These are phyloP conservation scores for Tylopilus intermedius DNA, from an alignment of 768 basidiomycete genomes.

Conservation along the genomic window DNA sequence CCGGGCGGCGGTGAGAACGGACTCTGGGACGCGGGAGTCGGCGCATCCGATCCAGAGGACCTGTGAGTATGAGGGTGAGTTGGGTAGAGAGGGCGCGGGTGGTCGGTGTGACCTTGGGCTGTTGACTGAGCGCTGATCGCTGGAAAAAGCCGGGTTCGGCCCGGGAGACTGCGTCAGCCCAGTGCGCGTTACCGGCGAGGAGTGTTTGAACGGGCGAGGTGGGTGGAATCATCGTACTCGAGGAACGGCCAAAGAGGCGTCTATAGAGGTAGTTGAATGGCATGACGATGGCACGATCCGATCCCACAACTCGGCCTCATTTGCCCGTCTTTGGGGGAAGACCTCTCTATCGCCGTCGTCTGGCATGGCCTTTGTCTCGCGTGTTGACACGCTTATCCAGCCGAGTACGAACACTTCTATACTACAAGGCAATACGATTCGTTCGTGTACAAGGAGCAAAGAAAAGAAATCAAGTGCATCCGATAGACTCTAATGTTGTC, in stretches of 20 bases:
- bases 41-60: constrained; percentile 81
- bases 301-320: too few species aligned
- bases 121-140: constrained; percentile 55
- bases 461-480: too few species aligned
- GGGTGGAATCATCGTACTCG: constrained; percentile 6
- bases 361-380: too few species aligned
- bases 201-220: constrained; percentile 17
- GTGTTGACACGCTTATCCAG: too few species aligned
- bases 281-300: too few species aligned
- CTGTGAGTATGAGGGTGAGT: constrained; percentile 29
- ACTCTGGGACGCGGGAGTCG: constrained; percentile 86
- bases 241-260: neutral
- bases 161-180: constrained; percentile 57
- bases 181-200: constrained; percentile 55
- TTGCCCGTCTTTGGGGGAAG: too few species aligned
- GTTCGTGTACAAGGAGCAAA: too few species aligned
- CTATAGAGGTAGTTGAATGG: neutral
- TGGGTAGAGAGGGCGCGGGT: too few species aligned
- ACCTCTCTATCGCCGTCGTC: too few species aligned
- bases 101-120: constrained; percentile 44
- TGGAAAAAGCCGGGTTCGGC: constrained; percentile 64
- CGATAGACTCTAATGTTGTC: too few species aligned
- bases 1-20: constrained; percentile 61
- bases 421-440: too few species aligned
- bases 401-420: too few species aligned